These are phyloP conservation scores for Malus hybrid DNA, from an alignment of 331 rosid species.

Conservation along the genomic window DNA sequence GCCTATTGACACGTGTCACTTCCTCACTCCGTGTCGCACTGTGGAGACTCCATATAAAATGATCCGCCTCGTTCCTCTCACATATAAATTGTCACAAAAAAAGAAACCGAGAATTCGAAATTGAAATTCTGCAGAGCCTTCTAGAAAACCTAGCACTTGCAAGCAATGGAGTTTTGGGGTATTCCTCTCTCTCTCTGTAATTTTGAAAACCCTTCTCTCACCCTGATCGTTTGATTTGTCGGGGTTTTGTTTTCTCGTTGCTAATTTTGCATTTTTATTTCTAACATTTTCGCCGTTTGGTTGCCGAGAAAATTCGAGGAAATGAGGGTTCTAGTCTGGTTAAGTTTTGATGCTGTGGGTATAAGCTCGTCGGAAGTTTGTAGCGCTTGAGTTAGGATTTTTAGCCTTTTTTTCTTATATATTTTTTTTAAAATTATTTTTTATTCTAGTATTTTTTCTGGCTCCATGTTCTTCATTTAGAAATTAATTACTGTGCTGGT, in stretches of 20 bases:
- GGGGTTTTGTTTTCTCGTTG: background rate
- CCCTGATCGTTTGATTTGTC: background rate
- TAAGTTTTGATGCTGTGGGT: background rate
- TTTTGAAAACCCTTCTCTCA: background rate
- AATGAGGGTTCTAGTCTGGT: background rate
- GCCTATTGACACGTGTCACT: background rate
- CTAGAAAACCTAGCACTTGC: background rate
- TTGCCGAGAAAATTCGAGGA: constrained; percentile 5
- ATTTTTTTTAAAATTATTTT: background rate
- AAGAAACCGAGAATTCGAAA: background rate
- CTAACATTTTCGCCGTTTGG: background rate
- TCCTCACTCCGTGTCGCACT: background rate
- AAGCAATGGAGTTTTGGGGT: constrained; percentile 39
- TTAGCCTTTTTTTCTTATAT: background rate
- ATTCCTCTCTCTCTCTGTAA: background rate
- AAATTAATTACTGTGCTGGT: background rate
- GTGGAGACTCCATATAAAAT: background rate
- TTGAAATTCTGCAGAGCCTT: background rate
- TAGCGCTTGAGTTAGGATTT: background rate
- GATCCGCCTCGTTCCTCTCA: background rate
- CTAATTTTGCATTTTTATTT: background rate
- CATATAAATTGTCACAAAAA: background rate
- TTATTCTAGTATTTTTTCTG: background rate
- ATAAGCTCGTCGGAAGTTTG: background rate
- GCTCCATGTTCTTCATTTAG: background rate